Percentiles rank a stretch among this genome's conserved stretches.
These are phyloP conservation scores for Rheum nobile DNA, from an alignment of 148 eudicot genomes.

Conservation along the genomic window DNA sequence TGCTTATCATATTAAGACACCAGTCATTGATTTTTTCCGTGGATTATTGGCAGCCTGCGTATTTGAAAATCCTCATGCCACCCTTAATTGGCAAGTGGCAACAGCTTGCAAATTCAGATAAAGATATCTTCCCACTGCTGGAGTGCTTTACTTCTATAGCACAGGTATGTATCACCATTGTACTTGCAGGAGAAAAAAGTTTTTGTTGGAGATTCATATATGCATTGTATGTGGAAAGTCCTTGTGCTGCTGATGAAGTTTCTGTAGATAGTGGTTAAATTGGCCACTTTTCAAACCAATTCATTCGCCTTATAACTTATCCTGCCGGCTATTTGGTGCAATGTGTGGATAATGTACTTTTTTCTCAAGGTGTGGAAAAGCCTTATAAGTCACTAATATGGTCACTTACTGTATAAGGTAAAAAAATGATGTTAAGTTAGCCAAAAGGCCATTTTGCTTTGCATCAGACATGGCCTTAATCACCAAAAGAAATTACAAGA, in stretches of 20 bases:
- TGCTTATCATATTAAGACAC: neutral
- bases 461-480: neutral
- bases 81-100: slow-evolving; percentile 96
- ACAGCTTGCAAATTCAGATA: slow-evolving; percentile 72
- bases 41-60: slow-evolving; percentile 49
- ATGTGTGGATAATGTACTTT: neutral
- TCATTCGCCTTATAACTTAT: neutral
- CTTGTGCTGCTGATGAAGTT: neutral
- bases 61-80: slow-evolving; percentile 88
- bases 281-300: neutral
- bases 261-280: neutral
- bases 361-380: neutral
- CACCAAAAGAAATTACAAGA: neutral
- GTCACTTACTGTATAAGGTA: neutral
- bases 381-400: neutral
- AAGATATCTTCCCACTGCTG: slow-evolving; percentile 81
- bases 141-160: slow-evolving; percentile 98
- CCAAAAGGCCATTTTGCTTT: neutral
- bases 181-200: neutral
- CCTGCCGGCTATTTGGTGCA: neutral
- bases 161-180: slow-evolving; percentile 37
- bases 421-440: neutral
- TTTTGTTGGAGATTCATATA: neutral
- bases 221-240: neutral
- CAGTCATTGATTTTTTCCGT: neutral